Conservation (phyloP, 768 basidiomycete species). For the Chiua virens region DNA sequence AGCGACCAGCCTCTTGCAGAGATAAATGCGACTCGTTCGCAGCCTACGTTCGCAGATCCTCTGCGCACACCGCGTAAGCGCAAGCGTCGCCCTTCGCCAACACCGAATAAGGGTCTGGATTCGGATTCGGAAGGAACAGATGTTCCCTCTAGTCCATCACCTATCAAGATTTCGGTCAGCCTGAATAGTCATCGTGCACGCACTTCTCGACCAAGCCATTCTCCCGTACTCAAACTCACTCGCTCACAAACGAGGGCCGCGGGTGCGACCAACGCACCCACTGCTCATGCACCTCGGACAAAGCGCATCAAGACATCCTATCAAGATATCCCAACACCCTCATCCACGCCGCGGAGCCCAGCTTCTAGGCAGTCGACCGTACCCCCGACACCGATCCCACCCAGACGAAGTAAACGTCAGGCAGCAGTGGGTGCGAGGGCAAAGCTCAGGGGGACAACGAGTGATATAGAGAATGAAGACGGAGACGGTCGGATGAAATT, state of each 20-base stretch:
- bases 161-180: constrained; percentile 26
- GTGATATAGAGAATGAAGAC: constrained; percentile 5
- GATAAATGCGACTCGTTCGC: constrained; percentile 5
- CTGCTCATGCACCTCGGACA: constrained; percentile 1
- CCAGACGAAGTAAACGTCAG: constrained; percentile 27
- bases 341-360: constrained; percentile 18
- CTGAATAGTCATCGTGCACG: neutral
- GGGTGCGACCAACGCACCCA: neutral
- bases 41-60: constrained; percentile 22
- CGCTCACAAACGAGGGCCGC: constrained; percentile 16
- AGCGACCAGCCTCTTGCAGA: constrained; percentile 16
- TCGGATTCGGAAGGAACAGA: constrained; percentile 9
- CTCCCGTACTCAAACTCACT: constrained; percentile 3
- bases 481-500: constrained; percentile 15
- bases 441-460: constrained; percentile 5
- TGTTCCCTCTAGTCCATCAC: constrained; percentile 30
- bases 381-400: constrained; percentile 18
- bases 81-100: constrained; percentile 15
- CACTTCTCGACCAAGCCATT: neutral
- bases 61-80: constrained; percentile 34
- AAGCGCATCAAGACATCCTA: constrained; percentile 18
- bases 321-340: constrained; percentile 27
- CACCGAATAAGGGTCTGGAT: neutral
- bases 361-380: constrained; percentile 10
- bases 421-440: constrained; percentile 21